Base-by-base conservation (phyloP, 1,284 basidiomycete species). In the Ceratobasidium papillatum region DNA sequence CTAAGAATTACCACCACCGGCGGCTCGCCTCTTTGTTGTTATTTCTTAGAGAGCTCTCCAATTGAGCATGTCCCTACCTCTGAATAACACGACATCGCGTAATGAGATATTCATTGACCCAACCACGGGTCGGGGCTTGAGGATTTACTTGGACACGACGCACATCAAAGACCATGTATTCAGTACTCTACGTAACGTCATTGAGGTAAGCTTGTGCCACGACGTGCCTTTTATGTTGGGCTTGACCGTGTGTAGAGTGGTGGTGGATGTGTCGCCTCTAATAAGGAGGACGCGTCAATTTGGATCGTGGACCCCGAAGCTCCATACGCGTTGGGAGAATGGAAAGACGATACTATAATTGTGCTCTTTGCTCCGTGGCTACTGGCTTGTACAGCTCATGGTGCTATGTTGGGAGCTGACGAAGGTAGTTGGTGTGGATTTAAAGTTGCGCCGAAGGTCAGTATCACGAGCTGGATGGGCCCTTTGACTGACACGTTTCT, bases 361-460 rank as follows among this genome's bases (percentile, higher is more conserved):
- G 34, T 68, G 34, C 47, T 72, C 3, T 72, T 61, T 17, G 69
- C 69, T 5, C 69, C 69, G 61, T 72, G 69, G 69, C 36, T 72
- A 12, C 25, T 72, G 8, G 69, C 69, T 4, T 72, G 69, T 41
- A 19, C 45, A 2, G 11, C 22, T n/a, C 9, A 72, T 19, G 69
- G 69, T 17, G n/a, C 56, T 14, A 30, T 62, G 12, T 38, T 72
- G 32, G 69, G 69, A 38, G n/a, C 69, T 25, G 45, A 59, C 14
- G 56, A 72, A 19, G 69, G 45, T 30, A 51, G 62, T 41, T 72
- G 69, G 69, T 72, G 69, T 52, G 69, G 69, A 3, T 72, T 72
- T 30, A 38, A 51, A 38, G 69, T 72, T 17, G 9, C 45, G n/a
- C 45, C 56, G 38, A 49, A 52, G 30, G 69, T 72, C 19, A 38